phyloP scores from a whole-genome alignment of 164 flowering plant genomes.

The Stephania yunnanensis region DNA sequence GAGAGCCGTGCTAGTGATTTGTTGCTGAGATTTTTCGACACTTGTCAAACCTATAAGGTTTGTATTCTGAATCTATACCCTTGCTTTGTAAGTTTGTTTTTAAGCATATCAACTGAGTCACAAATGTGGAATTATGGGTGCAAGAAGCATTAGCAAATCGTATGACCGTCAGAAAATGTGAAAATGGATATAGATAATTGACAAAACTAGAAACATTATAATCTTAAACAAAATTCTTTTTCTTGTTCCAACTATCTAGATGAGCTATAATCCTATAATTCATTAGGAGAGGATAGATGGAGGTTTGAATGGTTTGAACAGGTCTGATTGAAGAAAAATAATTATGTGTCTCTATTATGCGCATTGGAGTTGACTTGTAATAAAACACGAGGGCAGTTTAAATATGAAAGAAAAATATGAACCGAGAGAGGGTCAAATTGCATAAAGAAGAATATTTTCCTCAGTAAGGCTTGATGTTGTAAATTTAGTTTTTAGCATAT shows the following conservation, averaged over 20 bases:
- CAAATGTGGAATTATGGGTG: background rate
- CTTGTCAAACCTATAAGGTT: constrained; percentile 89
- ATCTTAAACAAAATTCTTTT: background rate
- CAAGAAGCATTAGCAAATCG: background rate
- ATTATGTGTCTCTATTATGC: background rate
- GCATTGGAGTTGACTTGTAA: background rate
- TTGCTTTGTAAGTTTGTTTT: background rate
- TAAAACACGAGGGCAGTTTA: background rate
- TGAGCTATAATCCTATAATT: background rate
- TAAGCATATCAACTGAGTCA: background rate
- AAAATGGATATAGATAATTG: background rate
- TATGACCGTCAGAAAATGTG: background rate
- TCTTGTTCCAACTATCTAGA: background rate
- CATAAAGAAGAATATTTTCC: background rate
- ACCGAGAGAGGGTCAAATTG: background rate
- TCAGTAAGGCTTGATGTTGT: background rate
- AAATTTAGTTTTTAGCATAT: background rate
- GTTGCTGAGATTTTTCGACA: constrained; percentile 75
- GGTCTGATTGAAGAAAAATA: background rate
- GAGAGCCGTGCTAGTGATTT: constrained; percentile 98
- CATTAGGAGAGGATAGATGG: too few species aligned
- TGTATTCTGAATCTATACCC: background rate
- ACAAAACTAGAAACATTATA: background rate
- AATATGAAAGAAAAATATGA: background rate
- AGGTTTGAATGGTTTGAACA: too few species aligned